Percentiles rank a stretch among this genome's conserved stretches.
Conservation (phyloP, 164 flowering plant genomes). For the Euptelea pleiosperma region DNA sequence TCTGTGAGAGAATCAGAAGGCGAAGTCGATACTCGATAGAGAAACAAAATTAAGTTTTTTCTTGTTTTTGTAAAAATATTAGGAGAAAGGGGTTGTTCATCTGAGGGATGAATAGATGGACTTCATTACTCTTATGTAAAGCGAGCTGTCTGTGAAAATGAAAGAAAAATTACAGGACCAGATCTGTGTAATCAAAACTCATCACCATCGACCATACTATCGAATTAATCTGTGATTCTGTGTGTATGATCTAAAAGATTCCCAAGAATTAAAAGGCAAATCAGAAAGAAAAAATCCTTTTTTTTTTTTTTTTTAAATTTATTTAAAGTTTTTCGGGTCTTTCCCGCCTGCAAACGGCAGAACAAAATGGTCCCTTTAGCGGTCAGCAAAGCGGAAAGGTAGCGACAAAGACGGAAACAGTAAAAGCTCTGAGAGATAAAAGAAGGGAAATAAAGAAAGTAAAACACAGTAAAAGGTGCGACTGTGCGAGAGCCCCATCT, state of each 20-base stretch:
- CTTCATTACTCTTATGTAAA: neutral
- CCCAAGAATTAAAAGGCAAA: neutral
- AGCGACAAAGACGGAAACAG: slow-evolving; percentile 7
- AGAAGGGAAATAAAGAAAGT: too few species aligned
- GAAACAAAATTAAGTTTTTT: neutral
- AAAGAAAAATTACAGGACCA: neutral
- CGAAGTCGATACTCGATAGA: neutral
- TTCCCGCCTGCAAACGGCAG: too few species aligned
- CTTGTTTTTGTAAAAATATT: neutral
- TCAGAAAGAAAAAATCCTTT: neutral
- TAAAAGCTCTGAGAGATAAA: slow-evolving; percentile 2
- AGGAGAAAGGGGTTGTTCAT: neutral
- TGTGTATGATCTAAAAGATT: neutral
- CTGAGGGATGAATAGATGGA: too few species aligned
- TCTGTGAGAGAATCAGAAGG: slow-evolving; percentile 14
- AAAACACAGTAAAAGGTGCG: too few species aligned
- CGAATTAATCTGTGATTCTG: neutral
- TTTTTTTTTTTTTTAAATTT: neutral
- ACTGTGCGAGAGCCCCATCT: too few species aligned
- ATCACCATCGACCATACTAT: neutral
- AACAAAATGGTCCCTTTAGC: slow-evolving; percentile 24
- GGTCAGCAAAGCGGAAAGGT: slow-evolving; percentile 32
- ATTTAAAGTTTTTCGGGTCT: neutral
- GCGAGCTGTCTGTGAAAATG: neutral
- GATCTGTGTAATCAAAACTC: neutral